Percentiles rank a stretch among this genome's conserved stretches.
Conservation (phyloP, 768 basidiomycete species). For the Kwoniella sp. region DNA sequence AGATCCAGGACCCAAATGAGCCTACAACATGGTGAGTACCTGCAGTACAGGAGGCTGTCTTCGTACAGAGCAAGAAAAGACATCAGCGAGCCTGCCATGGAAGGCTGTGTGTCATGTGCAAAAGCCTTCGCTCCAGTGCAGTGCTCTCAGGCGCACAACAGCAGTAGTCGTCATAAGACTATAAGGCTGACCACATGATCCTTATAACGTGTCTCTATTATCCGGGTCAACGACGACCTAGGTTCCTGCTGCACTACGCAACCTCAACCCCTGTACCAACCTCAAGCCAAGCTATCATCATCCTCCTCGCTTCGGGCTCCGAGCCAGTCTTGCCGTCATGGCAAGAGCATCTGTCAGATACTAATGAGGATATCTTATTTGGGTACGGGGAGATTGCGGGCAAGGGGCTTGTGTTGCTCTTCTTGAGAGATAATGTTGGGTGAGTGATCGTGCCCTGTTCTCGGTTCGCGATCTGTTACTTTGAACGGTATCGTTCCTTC, state of each 20-base stretch:
- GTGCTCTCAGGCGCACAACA: no score
- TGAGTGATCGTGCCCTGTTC: no score
- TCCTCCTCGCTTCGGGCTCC: conserved; percentile 23
- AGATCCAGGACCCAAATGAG: conserved; percentile 22
- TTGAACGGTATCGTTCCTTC: no score
- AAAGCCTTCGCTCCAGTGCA: no score
- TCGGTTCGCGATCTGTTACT: no score
- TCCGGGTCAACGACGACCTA: conserved; percentile 5
- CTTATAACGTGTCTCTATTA: not conserved
- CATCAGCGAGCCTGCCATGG: not conserved
- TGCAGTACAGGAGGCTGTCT: not conserved
- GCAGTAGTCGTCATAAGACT: no score
- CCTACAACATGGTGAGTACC: conserved; percentile 34
- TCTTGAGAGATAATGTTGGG: conserved; percentile 41
- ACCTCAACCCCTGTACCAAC: conserved; percentile 12
- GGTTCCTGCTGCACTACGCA: conserved; percentile 37
- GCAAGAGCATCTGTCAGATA: conserved; percentile 21
- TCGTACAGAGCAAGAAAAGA: not conserved
- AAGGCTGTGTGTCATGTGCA: not conserved
- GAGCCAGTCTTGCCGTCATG: conserved; percentile 32
- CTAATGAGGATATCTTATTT: conserved; percentile 35
- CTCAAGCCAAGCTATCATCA: conserved; percentile 7
- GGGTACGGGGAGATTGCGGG: conserved; percentile 41
- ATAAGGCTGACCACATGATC: not conserved
- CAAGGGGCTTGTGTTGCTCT: conserved; percentile 43